Conservation (phyloP, 1,284 basidiomycete species). For the Vanrija sp. region DNA sequence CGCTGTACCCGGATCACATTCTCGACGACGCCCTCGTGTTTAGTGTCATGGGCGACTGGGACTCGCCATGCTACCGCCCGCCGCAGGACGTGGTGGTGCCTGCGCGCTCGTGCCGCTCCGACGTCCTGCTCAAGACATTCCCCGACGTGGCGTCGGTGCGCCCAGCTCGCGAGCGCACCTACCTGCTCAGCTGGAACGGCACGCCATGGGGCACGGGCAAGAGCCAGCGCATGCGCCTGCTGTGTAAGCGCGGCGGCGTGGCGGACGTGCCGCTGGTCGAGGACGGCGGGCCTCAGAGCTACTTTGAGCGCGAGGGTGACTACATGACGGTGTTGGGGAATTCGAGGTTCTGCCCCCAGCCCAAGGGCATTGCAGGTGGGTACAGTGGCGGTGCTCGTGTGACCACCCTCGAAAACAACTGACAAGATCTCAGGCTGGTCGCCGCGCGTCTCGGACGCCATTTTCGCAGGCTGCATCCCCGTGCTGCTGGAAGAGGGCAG, state of each 20-base stretch:
- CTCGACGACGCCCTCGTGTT: slow-evolving; percentile 43
- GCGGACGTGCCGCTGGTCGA: slow-evolving; percentile 37
- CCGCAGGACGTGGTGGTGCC: slow-evolving; percentile 49
- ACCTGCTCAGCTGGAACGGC: slow-evolving; percentile 43
- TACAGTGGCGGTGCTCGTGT: not conserved
- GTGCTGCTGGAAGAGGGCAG: slow-evolving; percentile 50
- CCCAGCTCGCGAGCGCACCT: slow-evolving; percentile 35
- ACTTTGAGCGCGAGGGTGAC: slow-evolving; percentile 36
- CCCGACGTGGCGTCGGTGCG: slow-evolving; percentile 27
- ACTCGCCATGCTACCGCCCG: slow-evolving; percentile 46
- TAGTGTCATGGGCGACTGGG: slow-evolving; percentile 48
- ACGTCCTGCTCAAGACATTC: slow-evolving; percentile 35
- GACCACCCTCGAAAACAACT: not conserved
- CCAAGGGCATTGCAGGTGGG: slow-evolving; percentile 47
- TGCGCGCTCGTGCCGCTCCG: slow-evolving; percentile 39
- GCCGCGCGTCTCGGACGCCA: slow-evolving; percentile 51
- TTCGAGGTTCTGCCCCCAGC: slow-evolving; percentile 50
- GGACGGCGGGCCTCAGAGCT: slow-evolving; percentile 36
- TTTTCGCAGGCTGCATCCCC: slow-evolving; percentile 53
- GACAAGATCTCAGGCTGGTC: slow-evolving; percentile 42
- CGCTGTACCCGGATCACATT: slow-evolving; percentile 41
- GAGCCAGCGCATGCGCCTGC: slow-evolving; percentile 39
- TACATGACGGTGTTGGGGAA: slow-evolving; percentile 49
- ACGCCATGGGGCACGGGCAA: slow-evolving; percentile 50
- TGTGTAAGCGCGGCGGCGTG: slow-evolving; percentile 42